A percentile compares a stretch with the other conserved stretches of the same genome.
Evolutionary conservation across 1,139 yeast species (phyloP).

Genomic region (Yamadazyma trypodendri): DNA sequence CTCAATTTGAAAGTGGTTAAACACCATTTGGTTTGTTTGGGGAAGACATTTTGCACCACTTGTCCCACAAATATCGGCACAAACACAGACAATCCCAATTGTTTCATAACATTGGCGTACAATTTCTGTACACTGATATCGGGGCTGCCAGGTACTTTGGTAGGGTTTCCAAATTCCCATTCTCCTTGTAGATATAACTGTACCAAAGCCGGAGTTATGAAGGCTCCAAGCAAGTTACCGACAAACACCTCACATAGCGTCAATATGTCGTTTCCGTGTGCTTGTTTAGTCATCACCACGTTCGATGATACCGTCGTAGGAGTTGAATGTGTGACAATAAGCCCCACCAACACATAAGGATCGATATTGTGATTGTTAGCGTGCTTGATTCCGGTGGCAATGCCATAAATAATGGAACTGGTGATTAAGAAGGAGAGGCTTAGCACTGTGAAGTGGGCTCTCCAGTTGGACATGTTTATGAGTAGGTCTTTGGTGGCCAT

Average conservation of each 20-base stretch:
- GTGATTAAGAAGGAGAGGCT: slow-evolving; percentile 72
- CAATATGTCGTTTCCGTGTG: slow-evolving; percentile 76
- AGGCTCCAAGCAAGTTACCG: slow-evolving; percentile 83
- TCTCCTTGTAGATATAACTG: slow-evolving; percentile 64
- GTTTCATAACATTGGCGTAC: slow-evolving; percentile 78
- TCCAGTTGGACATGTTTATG: slow-evolving; percentile 67
- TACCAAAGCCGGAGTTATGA: slow-evolving; percentile 78
- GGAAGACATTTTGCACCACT: slow-evolving; percentile 66
- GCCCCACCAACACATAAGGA: slow-evolving; percentile 73
- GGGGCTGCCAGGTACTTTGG: slow-evolving; percentile 42
- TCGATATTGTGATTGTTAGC: slow-evolving; percentile 59
- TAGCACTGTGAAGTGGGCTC: slow-evolving; percentile 76
- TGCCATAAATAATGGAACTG: slow-evolving; percentile 71
- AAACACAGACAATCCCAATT: slow-evolving; percentile 78
- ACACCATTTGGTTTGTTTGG: slow-evolving; percentile 61
- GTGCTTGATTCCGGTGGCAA: slow-evolving; percentile 63
- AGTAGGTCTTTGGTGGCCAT: slow-evolving; percentile 64
- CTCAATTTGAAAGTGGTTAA: slow-evolving; percentile 57
- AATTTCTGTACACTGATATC: slow-evolving; percentile 51
- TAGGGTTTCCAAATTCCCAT: slow-evolving; percentile 85
- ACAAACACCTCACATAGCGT: slow-evolving; percentile 82
- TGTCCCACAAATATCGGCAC: slow-evolving; percentile 90
- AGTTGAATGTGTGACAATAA: slow-evolving; percentile 79
- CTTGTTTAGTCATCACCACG: slow-evolving; percentile 85
- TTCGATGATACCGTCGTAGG: slow-evolving; percentile 91